Conservation (phyloP, 2,329 filamentous ascomycete genomes). For the Aquanectria penicillioides region DNA sequence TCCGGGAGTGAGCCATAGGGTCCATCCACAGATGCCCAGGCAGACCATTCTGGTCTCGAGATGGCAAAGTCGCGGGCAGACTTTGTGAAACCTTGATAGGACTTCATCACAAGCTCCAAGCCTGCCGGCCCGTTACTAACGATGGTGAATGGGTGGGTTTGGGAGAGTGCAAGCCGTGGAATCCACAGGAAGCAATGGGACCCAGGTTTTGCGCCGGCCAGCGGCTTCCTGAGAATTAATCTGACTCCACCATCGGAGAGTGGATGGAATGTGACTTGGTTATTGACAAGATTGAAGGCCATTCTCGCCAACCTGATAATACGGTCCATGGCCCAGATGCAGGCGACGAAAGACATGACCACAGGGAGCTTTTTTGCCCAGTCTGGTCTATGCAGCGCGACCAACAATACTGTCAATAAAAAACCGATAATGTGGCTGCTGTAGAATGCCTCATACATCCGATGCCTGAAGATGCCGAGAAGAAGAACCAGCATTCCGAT, state of each 20-base stretch:
- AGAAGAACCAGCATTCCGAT: background rate
- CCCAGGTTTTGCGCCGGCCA: background rate
- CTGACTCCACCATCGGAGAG: background rate
- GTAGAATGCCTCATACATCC: background rate
- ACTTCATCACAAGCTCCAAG: background rate
- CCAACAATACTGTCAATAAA: background rate
- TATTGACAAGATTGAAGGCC: background rate
- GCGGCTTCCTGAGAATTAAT: background rate
- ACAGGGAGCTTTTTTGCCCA: background rate
- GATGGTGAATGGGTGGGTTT: slow-evolving; percentile 1
- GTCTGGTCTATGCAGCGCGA: background rate
- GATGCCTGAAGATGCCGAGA: background rate
- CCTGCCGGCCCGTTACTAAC: background rate
- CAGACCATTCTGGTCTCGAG: background rate
- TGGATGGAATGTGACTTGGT: background rate
- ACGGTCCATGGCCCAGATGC: background rate
- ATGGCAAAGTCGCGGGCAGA: background rate
- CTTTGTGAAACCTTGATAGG: background rate
- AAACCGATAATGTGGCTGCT: background rate
- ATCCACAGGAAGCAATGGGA: background rate
- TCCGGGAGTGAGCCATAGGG: background rate
- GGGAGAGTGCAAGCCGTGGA: background rate
- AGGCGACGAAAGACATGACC: background rate
- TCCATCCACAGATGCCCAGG: background rate
- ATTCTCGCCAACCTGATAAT: background rate